phyloP scores from a whole-genome alignment of 2,329 filamentous ascomycete species.

The Pseudopithomyces maydicus region DNA sequence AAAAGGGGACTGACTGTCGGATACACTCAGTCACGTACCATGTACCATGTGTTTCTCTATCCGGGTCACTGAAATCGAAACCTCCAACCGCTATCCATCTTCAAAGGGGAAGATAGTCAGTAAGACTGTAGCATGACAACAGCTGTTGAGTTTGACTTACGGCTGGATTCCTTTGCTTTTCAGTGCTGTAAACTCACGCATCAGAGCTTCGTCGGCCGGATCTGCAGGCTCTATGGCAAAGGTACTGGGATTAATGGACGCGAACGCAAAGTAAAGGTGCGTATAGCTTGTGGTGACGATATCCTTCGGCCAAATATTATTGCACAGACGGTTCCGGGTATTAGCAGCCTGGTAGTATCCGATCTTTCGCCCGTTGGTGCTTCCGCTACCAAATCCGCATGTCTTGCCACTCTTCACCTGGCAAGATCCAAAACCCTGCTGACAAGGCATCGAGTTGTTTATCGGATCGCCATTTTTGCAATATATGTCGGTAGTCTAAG shows the following conservation, averaged over 20 bases:
- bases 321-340: slow-evolving; percentile 28
- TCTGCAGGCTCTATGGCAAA: slow-evolving; percentile 30
- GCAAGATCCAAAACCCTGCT: slow-evolving; percentile 45
- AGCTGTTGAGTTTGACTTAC: slow-evolving; percentile 27
- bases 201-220: too few species aligned
- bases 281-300: slow-evolving; percentile 41
- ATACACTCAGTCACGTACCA: too few species aligned
- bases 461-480: slow-evolving; percentile 24
- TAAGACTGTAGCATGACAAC: not conserved
- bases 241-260: slow-evolving; percentile 21
- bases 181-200: slow-evolving; percentile 33
- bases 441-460: slow-evolving; percentile 30
- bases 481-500: slow-evolving; percentile 14
- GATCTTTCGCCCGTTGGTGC: slow-evolving; percentile 36
- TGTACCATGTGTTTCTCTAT: slow-evolving; percentile 15
- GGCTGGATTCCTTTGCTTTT: slow-evolving; percentile 44
- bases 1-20: too few species aligned
- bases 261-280: slow-evolving; percentile 42
- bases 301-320: slow-evolving; percentile 35
- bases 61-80: slow-evolving; percentile 49
- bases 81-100: slow-evolving; percentile 50
- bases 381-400: slow-evolving; percentile 27
- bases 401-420: slow-evolving; percentile 20
- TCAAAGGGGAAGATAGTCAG: slow-evolving; percentile 8
- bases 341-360: slow-evolving; percentile 46